These are phyloP conservation scores for Flaveria trinervia DNA, from an alignment of 129 eudicot genomes.

Conservation along the genomic window DNA sequence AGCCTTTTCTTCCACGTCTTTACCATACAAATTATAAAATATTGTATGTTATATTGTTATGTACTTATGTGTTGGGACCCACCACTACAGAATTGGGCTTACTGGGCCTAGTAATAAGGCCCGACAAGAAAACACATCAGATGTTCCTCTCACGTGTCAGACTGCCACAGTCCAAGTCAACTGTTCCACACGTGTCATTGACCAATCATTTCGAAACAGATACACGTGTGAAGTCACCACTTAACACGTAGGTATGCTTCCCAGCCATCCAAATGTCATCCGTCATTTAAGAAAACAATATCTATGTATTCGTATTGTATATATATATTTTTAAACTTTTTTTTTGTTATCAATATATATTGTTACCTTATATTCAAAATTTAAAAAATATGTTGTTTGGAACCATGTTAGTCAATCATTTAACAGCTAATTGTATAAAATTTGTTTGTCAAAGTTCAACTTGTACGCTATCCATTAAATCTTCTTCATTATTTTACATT, in stretches of 20 bases:
- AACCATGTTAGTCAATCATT: not conserved
- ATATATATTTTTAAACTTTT: not conserved
- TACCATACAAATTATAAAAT: conserved; percentile 2
- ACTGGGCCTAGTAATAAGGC: conserved; percentile 43
- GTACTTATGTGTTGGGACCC: too few species aligned
- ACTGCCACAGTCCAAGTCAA: conserved; percentile 39
- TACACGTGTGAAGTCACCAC: conserved; percentile 51
- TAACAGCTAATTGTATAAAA: not conserved
- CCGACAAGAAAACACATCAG: conserved; percentile 51
- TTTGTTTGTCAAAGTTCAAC: not conserved
- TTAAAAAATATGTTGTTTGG: not conserved
- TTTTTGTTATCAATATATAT: not conserved
- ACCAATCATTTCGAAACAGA: conserved; percentile 33
- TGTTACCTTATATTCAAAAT: too few species aligned
- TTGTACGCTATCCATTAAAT: not conserved
- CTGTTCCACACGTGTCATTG: conserved; percentile 40
- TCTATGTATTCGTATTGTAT: not conserved
- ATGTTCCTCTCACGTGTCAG: conserved; percentile 49
- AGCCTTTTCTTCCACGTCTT: conserved; percentile 26
- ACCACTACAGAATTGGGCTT: conserved; percentile 24
- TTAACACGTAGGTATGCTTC: conserved; percentile 32
- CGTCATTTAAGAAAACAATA: not conserved
- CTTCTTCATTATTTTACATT: not conserved
- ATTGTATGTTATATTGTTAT: not conserved
- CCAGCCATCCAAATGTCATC: conserved; percentile 13